Percentiles rank a stretch among this genome's conserved stretches.
Evolutionary conservation across 2,329 filamentous ascomycete genomes (phyloP).

Genomic region (Myriosclerotinia duriaeana): DNA sequence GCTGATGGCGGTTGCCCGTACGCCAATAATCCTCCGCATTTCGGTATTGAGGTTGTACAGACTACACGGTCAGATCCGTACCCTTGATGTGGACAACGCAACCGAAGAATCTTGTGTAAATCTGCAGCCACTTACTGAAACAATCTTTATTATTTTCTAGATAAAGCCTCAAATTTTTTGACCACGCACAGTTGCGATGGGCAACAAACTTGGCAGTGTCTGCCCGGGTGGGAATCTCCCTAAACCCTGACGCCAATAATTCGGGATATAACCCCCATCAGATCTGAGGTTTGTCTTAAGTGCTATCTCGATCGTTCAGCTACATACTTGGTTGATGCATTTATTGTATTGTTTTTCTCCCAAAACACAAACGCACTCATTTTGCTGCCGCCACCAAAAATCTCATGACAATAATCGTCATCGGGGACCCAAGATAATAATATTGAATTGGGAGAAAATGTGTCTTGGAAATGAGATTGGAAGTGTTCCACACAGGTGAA

Average conservation of each 20-base stretch:
- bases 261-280: neutral
- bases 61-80: neutral
- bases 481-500: conserved; percentile 1
- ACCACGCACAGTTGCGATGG: conserved; percentile 14
- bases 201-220: neutral
- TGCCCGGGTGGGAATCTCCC: neutral
- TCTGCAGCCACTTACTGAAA: conserved; percentile 12
- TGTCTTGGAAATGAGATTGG: neutral
- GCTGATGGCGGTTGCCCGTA: conserved; percentile 8
- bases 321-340: neutral
- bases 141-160: neutral
- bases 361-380: neutral
- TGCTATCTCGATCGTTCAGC: neutral
- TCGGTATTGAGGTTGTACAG: neutral
- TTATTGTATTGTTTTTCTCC: conserved; percentile 7
- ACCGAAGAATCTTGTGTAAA: neutral
- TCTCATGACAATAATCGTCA: neutral
- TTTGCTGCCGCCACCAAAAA: conserved; percentile 5
- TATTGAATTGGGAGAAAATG: neutral
- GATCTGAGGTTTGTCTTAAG: neutral
- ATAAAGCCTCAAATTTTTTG: neutral
- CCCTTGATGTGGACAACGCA: neutral
- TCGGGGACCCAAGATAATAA: conserved; percentile 7
- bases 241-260: neutral
- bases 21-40: neutral